phyloP scores from a whole-genome alignment of 2,329 filamentous ascomycete species.

The Stemphylium vesicarium region DNA sequence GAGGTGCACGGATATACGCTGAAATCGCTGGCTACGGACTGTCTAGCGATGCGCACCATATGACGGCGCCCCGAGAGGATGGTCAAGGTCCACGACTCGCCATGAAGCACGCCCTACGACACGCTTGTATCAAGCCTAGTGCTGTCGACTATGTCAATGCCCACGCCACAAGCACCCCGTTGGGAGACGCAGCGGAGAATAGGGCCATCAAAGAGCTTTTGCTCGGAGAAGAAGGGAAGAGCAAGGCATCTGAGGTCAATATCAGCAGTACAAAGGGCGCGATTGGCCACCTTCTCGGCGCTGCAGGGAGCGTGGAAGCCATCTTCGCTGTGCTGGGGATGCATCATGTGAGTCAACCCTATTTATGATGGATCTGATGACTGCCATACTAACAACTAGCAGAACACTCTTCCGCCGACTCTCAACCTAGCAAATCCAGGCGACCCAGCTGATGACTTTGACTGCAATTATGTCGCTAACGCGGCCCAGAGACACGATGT shows the following conservation, averaged over 20 bases:
- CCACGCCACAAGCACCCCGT: slow-evolving; percentile 84
- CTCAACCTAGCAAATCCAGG: slow-evolving; percentile 75
- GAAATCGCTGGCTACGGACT: slow-evolving; percentile 89
- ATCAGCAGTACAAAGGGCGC: slow-evolving; percentile 95
- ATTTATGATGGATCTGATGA: too few relatives aligned
- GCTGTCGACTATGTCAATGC: slow-evolving; percentile 92
- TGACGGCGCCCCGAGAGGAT: slow-evolving; percentile 86
- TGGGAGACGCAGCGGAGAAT: slow-evolving; percentile 90
- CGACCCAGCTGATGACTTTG: slow-evolving; percentile 65
- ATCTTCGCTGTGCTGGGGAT: slow-evolving; percentile 83
- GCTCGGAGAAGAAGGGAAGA: slow-evolving; percentile 72
- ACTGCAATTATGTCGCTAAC: slow-evolving; percentile 85
- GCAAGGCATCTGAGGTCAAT: slow-evolving; percentile 69
- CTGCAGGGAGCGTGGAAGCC: slow-evolving; percentile 88
- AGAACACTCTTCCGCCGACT: slow-evolving; percentile 85
- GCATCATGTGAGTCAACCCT: slow-evolving; percentile 68
- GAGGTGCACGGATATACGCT: slow-evolving; percentile 84
- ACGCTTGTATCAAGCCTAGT: slow-evolving; percentile 71
- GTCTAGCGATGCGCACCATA: slow-evolving; percentile 89
- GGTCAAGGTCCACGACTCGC: slow-evolving; percentile 81
- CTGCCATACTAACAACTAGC: slow-evolving; percentile 19
- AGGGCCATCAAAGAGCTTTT: slow-evolving; percentile 79
- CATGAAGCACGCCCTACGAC: slow-evolving; percentile 82
- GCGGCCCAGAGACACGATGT: slow-evolving; percentile 73
- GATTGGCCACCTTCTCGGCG: slow-evolving; percentile 87